Base-by-base conservation (phyloP, 352 stramenopile genomes). In the Pythium utonaiense region DNA sequence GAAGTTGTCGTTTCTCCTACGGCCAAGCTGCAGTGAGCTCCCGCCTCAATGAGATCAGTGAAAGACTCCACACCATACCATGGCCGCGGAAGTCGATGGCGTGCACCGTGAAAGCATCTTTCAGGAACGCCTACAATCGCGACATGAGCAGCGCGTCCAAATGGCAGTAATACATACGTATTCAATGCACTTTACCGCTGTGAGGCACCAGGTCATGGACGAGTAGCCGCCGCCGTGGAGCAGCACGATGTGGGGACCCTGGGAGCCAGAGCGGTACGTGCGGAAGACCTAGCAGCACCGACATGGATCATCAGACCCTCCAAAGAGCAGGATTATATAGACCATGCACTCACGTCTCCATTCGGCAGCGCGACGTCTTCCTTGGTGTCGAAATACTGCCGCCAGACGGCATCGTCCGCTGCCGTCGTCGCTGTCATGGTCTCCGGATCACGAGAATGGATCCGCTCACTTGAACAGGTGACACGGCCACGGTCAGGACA, bases 171-270 rank as follows among this genome's bases (percentile, higher is more conserved):
- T 24, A 30, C 31, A 27, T 6, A 57, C 19, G 10, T 31, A 12
- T 3, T 10, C 42, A 36, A 19, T 42, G 22, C n/a, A 53, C 27
- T 57, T 6, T 62, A 96, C 87, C 48, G 83, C 78, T 34, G 87
- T 74, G 17, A 93, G 70, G 57, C 80, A 85, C 82, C 86, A 96
- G 50, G 85, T 95, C 74, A 96, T 89, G 50, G 80, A 90, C 22
- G 83, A 90, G 70, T 93, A 92, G 55, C 88, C 88, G 19, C 80
- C 86, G 38, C 88, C 88, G 58, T 96, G 88, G 42, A 96, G 70
- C 55, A 94, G 68, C 47, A 96, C 79, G 25, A 95, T 64, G 49
- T 91, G 75, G 17, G 86, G 83, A 9, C 86, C 86, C 34, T 76
- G 44, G 14, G 65, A 77, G 24, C 88, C 88, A 33, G 84, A 80